Percentiles rank a stretch among this genome's conserved stretches.
Conservation (phyloP, 1,284 basidiomycete genomes). For the Ustilago shanxiensis region DNA sequence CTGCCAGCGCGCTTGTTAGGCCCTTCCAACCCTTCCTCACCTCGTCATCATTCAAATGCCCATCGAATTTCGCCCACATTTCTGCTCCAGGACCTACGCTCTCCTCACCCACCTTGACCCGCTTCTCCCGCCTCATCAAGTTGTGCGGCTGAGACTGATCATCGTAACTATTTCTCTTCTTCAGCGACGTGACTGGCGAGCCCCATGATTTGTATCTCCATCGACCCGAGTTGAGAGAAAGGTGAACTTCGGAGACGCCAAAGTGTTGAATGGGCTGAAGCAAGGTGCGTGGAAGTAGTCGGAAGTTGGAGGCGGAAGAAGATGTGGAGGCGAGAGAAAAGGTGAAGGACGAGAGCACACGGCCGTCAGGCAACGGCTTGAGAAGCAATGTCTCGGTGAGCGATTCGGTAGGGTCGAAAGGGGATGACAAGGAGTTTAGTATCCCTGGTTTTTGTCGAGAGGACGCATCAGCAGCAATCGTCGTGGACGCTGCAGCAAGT, state of each 20-base stretch:
- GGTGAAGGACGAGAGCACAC: slow-evolving; percentile 82
- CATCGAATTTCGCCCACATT: slow-evolving; percentile 79
- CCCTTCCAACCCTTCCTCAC: slow-evolving; percentile 76
- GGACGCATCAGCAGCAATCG: not conserved
- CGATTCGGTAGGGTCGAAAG: slow-evolving; percentile 25
- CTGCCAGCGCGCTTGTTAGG: slow-evolving; percentile 87
- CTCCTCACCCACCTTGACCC: slow-evolving; percentile 72
- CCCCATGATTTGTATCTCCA: slow-evolving; percentile 89
- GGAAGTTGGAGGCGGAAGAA: slow-evolving; percentile 36
- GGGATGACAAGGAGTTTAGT: not conserved
- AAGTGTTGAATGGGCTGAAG: slow-evolving; percentile 87
- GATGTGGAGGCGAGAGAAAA: slow-evolving; percentile 53
- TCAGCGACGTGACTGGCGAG: slow-evolving; percentile 30
- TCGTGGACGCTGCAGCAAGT: not conserved
- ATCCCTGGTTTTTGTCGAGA: not conserved
- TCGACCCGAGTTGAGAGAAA: slow-evolving; percentile 86
- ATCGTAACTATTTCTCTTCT: slow-evolving; percentile 2
- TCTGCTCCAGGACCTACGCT: slow-evolving; percentile 86
- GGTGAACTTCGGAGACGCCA: slow-evolving; percentile 85
- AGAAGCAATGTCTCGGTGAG: slow-evolving; percentile 78
- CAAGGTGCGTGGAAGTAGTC: slow-evolving; percentile 83
- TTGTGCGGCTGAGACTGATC: not conserved
- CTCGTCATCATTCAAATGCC: slow-evolving; percentile 71
- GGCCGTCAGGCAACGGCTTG: slow-evolving; percentile 84
- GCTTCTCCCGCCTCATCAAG: not conserved